Base-by-base conservation (phyloP, 768 basidiomycete species). In the Goffeauzyma gilvescens region DNA sequence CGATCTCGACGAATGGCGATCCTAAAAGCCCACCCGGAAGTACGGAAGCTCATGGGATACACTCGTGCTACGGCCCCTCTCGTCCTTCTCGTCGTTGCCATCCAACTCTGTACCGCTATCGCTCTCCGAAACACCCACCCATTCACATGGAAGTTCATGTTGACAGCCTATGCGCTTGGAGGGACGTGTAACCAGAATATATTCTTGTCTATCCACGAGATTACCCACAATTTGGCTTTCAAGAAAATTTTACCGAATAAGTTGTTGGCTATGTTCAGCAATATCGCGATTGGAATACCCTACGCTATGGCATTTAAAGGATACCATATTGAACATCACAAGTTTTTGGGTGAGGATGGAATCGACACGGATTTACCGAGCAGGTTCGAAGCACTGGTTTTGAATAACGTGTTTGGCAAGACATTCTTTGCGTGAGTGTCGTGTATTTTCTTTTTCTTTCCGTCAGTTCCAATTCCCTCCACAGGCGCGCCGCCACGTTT, bases 131-230 rank as follows among this genome's bases (percentile, higher is more conserved):
- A 77, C 55, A 75, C 74, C 3, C 70, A 72, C 22, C 76, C 83
- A 1, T 61, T 77, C 37, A 85, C 82, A 2, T 72, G 70, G 17
- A 54, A 68, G 36, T 95, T 93, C 65, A 56, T 95, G 44, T 50
- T 78, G 45, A 68, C 69, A 10, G 85, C 90, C 1, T 96, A 95
- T 59, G 69, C 66, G 12, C 71, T 96, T 37, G 93, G 93, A 2
- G 93, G 86, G 3, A 95, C 90, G 1, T 79, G 81, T 6, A 98
- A 96, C 65, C 93, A 98, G 62, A 98, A 96, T 62, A 72, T 90
- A 28, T 98, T 98, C 66, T 74, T 98, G 36, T 86, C 93, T 32
- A 93, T 98, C 41, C 93, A 98, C 59, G 93, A 98, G 59, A 93
- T 98, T 48, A 93, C 89, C 2, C 93, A 98, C 63, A 96, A 95